Evolutionary conservation across 164 flowering plant species (phyloP).

Genomic region (Vitis rotundifolia): DNA sequence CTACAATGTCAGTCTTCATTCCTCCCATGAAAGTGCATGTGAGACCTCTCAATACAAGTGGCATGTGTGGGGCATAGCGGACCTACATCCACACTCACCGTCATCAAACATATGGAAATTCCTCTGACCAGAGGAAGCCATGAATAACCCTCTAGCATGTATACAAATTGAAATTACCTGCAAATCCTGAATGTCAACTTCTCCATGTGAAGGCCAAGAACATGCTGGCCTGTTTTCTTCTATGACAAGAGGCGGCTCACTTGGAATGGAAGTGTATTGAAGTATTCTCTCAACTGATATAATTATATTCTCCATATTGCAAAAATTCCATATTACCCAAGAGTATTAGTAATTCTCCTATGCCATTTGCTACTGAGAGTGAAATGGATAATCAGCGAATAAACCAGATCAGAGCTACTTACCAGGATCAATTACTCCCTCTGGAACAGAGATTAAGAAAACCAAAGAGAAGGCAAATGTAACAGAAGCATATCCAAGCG

Average conservation of each 20-base stretch:
- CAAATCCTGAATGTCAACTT: slow-evolving; percentile 51
- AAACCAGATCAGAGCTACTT: slow-evolving; percentile 8
- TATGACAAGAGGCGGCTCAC: slow-evolving; percentile 29
- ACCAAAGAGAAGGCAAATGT: slow-evolving; percentile 44
- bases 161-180: slow-evolving; percentile 41
- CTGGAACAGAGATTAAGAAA: slow-evolving; percentile 44
- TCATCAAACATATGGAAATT: neutral
- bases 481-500: slow-evolving; percentile 51
- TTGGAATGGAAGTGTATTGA: slow-evolving; percentile 8
- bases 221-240: slow-evolving; percentile 22
- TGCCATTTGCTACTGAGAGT: no score
- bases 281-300: no score
- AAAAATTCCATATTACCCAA: neutral
- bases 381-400: neutral
- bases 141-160: neutral
- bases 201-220: slow-evolving; percentile 30
- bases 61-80: slow-evolving; percentile 79
- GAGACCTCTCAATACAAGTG: slow-evolving; percentile 73
- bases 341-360: neutral
- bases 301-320: neutral
- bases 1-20: slow-evolving; percentile 75
- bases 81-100: slow-evolving; percentile 37
- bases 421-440: slow-evolving; percentile 43
- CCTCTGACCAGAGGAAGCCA: no score
- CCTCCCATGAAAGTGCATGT: slow-evolving; percentile 77